A percentile compares a stretch with the other conserved stretches of the same genome.
These are phyloP conservation scores for Cryphonectria nitschkei DNA, from an alignment of 2,329 filamentous ascomycete genomes.

Conservation along the genomic window DNA sequence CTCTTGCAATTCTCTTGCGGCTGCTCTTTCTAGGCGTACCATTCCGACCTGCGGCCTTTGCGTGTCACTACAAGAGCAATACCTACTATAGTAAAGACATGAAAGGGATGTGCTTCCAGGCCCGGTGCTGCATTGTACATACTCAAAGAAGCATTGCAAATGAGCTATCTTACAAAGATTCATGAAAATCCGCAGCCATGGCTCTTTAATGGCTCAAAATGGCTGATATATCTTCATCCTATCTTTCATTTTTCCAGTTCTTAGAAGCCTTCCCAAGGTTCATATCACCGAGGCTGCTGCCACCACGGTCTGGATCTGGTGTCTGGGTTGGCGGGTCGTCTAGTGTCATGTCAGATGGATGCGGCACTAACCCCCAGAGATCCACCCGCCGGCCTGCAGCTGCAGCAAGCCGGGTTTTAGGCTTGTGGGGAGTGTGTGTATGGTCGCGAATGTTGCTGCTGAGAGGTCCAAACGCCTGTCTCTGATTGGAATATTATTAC, in stretches of 20 bases:
- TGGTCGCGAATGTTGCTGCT: not conserved
- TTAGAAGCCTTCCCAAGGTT: not conserved
- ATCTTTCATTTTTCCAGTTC: not conserved
- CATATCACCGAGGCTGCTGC: not conserved
- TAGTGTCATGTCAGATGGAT: not conserved
- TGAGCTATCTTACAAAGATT: not conserved
- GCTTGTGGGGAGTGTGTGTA: conserved; percentile 6
- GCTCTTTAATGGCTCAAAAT: not conserved
- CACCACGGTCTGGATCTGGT: not conserved
- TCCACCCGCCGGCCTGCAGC: not conserved
- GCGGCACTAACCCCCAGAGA: not conserved
- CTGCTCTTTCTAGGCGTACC: not conserved
- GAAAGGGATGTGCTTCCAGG: not conserved
- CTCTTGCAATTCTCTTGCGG: not conserved
- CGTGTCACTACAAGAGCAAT: not conserved
- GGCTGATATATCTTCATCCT: not conserved
- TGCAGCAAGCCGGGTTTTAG: conserved; percentile 13
- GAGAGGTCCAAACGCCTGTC: not conserved
- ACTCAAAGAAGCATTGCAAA: not conserved
- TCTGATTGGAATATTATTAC: not conserved
- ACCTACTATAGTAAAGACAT: not conserved
- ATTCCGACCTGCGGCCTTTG: too few relatives aligned
- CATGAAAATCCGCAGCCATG: not conserved
- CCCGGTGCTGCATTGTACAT: not conserved
- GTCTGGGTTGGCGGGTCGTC: conserved; percentile 7